Conservation (phyloP, 805 yeast species). For the Cyberlindnera euphorbiiphila region DNA sequence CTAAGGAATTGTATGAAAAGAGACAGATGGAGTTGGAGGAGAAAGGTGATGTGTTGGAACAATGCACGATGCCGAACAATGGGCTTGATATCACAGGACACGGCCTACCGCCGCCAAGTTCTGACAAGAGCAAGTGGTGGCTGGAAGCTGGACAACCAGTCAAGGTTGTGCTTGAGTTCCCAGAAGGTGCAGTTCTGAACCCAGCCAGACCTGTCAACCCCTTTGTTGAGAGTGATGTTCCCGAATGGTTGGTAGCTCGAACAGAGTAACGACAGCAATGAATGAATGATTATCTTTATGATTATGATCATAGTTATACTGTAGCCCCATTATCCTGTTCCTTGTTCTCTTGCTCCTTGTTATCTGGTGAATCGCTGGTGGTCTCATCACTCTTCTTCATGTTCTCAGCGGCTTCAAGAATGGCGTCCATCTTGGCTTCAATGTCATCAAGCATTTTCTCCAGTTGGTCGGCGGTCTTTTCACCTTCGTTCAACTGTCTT, state of each 20-base stretch:
- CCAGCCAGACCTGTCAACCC: slow-evolving; percentile 74
- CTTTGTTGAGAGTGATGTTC: slow-evolving; percentile 45
- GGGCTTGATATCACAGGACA: slow-evolving; percentile 29
- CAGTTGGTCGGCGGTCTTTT: slow-evolving; percentile 54
- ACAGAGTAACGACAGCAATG: too few relatives aligned
- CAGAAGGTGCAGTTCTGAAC: slow-evolving; percentile 50
- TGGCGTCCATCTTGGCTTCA: slow-evolving; percentile 59
- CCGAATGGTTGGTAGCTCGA: slow-evolving; percentile 11
- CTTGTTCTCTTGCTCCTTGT: background rate
- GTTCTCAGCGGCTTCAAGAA: slow-evolving; percentile 46
- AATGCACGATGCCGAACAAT: slow-evolving; percentile 8
- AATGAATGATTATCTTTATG: background rate
- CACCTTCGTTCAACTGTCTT: slow-evolving; percentile 63
- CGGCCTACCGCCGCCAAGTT: slow-evolving; percentile 83
- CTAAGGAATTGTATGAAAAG: slow-evolving; percentile 52
- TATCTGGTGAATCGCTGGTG: background rate
- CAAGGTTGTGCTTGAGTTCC: slow-evolving; percentile 50
- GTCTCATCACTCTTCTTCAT: slow-evolving; percentile 1
- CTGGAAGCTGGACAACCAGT: slow-evolving; percentile 57
- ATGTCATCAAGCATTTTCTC: slow-evolving; percentile 63
- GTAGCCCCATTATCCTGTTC: background rate
- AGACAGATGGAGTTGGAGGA: slow-evolving; percentile 27
- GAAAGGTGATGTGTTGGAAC: slow-evolving; percentile 15
- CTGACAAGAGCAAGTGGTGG: slow-evolving; percentile 90
- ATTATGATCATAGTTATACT: background rate